These are phyloP conservation scores for Lantana camara DNA, from an alignment of 257 asterid species.

Conservation along the genomic window DNA sequence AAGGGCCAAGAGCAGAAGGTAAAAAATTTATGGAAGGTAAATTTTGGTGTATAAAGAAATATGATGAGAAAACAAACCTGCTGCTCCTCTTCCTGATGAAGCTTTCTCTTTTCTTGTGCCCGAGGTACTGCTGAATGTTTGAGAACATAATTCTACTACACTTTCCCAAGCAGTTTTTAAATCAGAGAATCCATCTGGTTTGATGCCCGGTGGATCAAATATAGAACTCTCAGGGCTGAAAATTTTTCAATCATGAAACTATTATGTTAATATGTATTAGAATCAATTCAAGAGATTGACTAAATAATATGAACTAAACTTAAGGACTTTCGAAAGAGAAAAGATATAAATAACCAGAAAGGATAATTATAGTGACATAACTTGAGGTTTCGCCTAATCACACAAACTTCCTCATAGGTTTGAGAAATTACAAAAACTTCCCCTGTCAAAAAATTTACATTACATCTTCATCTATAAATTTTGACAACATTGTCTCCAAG, in stretches of 20 bases:
- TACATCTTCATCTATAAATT: too few species aligned
- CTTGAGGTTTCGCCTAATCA: too few species aligned
- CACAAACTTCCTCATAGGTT: too few species aligned
- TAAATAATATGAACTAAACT: neutral
- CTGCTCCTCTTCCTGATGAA: conserved; percentile 81
- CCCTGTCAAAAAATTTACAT: too few species aligned
- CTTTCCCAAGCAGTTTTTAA: conserved; percentile 53
- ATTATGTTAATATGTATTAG: conserved; percentile 13
- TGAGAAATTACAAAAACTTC: too few species aligned
- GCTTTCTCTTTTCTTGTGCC: conserved; percentile 69
- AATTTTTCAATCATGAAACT: conserved; percentile 22
- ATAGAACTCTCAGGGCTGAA: conserved; percentile 53
- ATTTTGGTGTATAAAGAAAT: neutral
- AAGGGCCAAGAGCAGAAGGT: conserved; percentile 49
- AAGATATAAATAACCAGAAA: too few species aligned
- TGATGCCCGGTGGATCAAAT: conserved; percentile 82
- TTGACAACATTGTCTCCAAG: too few species aligned
- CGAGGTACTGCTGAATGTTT: conserved; percentile 63
- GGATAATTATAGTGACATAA: neutral
- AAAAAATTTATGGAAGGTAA: conserved; percentile 13
- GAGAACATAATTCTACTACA: conserved; percentile 47
- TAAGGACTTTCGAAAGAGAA: neutral
- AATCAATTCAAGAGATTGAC: conserved; percentile 7
- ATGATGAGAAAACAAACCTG: conserved; percentile 56
- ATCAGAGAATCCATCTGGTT: conserved; percentile 50